These are phyloP conservation scores for Rhodomyrtus psidioides DNA, from an alignment of 441 rosid genomes.

Conservation along the genomic window DNA sequence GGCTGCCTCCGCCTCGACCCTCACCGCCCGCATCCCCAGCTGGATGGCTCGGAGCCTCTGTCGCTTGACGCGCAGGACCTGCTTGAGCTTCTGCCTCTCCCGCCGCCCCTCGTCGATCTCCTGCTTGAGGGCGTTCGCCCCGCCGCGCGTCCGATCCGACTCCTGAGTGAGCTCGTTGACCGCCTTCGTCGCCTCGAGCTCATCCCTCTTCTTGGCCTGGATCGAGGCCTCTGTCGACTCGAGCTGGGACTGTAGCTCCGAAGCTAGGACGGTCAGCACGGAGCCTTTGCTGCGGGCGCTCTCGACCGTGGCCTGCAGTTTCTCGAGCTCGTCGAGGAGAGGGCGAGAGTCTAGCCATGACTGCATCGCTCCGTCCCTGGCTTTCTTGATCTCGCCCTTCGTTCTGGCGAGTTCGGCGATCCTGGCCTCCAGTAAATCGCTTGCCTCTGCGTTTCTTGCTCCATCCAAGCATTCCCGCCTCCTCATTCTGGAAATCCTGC, in stretches of 20 bases:
- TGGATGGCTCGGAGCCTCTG: slow-evolving; percentile 33
- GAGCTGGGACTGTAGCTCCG: slow-evolving; percentile 36
- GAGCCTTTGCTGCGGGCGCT: slow-evolving; percentile 26
- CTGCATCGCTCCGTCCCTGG: slow-evolving; percentile 36
- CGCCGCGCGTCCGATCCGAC: slow-evolving; percentile 13
- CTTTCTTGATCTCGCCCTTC: slow-evolving; percentile 28
- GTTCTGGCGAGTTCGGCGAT: slow-evolving; percentile 22
- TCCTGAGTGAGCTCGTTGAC: slow-evolving; percentile 14
- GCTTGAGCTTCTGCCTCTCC: slow-evolving; percentile 24
- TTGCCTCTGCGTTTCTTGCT: neutral
- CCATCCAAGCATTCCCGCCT: neutral
- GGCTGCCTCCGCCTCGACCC: slow-evolving; percentile 35
- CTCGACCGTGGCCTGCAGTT: slow-evolving; percentile 25
- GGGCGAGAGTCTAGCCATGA: slow-evolving; percentile 59
- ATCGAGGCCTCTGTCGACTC: slow-evolving; percentile 10
- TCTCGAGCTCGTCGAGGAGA: slow-evolving; percentile 49
- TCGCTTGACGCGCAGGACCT: slow-evolving; percentile 23
- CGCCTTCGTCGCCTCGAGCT: slow-evolving; percentile 15
- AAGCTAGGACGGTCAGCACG: slow-evolving; percentile 14
- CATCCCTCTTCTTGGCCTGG: slow-evolving; percentile 21
- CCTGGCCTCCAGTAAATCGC: slow-evolving; percentile 11
- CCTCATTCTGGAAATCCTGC: slow-evolving; percentile 2
- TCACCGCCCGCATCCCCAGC: slow-evolving; percentile 22
- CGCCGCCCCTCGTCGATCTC: slow-evolving; percentile 19
- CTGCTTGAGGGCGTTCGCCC: slow-evolving; percentile 16